Evolutionary conservation across 140 eudicot species (phyloP).

Genomic region (Erigeron philadelphicus): DNA sequence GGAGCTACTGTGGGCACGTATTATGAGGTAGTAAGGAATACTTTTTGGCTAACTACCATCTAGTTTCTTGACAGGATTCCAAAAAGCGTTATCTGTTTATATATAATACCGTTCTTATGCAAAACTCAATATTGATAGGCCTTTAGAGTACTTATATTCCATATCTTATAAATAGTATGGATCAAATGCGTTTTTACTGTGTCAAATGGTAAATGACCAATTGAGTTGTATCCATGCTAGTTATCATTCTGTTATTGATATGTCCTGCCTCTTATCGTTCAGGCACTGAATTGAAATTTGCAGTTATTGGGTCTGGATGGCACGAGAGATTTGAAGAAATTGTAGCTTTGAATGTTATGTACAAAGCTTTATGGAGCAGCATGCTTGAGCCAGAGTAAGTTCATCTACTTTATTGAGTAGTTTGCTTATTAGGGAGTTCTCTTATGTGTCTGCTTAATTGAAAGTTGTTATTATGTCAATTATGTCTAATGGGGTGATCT

Average conservation of each 20-base stretch:
- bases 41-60: neutral
- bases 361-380: slow-evolving; percentile 61
- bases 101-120: neutral
- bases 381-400: slow-evolving; percentile 53
- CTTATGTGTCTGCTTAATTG: neutral
- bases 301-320: slow-evolving; percentile 48
- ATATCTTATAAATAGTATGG: slow-evolving; percentile 13
- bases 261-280: slow-evolving; percentile 19
- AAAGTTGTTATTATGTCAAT: neutral
- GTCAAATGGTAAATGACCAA: neutral
- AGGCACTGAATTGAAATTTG: slow-evolving; percentile 54
- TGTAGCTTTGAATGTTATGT: slow-evolving; percentile 46
- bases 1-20: neutral
- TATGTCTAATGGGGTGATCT: neutral
- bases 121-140: neutral
- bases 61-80: no score
- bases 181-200: neutral
- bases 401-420: slow-evolving; percentile 21
- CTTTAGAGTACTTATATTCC: neutral
- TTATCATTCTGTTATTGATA: neutral
- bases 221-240: slow-evolving; percentile 11
- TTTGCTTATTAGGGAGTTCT: neutral
- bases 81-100: neutral
- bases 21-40: neutral
- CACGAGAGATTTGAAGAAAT: slow-evolving; percentile 43